phyloP scores from a whole-genome alignment of 495 filamentous ascomycete genomes.

The Xylaria palmicola region DNA sequence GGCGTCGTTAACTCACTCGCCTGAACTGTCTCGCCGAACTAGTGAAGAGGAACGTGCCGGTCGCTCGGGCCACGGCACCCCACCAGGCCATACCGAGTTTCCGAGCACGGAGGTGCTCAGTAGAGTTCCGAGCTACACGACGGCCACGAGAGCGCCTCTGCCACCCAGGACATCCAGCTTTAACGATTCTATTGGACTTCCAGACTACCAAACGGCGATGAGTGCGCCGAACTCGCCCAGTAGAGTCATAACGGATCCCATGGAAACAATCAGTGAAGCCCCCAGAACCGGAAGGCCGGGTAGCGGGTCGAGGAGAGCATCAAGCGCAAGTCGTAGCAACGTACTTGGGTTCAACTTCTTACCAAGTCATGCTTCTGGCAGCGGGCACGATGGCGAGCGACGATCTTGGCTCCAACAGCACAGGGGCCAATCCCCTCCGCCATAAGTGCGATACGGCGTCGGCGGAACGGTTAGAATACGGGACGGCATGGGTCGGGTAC shows the following conservation, averaged over 20 bases:
- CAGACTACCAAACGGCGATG: slow-evolving; percentile 44
- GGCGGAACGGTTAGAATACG: too few species aligned
- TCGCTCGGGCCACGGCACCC: slow-evolving; percentile 51
- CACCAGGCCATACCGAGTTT: slow-evolving; percentile 62
- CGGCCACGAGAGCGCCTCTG: slow-evolving; percentile 64
- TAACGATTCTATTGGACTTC: slow-evolving; percentile 28
- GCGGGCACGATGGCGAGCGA: slow-evolving; percentile 26
- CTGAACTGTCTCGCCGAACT: slow-evolving; percentile 54
- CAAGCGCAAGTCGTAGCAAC: slow-evolving; percentile 17
- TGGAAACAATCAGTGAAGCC: slow-evolving; percentile 32
- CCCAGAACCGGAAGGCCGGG: neutral
- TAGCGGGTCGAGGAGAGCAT: slow-evolving; percentile 21
- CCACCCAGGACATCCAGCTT: slow-evolving; percentile 33
- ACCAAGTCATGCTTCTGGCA: slow-evolving; percentile 22
- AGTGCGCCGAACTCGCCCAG: slow-evolving; percentile 38
- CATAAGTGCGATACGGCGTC: neutral
- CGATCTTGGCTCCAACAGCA: slow-evolving; percentile 26
- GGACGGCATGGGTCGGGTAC: neutral
- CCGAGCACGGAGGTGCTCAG: slow-evolving; percentile 62
- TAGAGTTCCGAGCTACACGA: slow-evolving; percentile 78
- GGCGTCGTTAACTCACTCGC: slow-evolving; percentile 32
- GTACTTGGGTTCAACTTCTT: slow-evolving; percentile 31
- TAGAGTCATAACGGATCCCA: slow-evolving; percentile 25
- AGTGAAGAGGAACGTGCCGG: slow-evolving; percentile 57
- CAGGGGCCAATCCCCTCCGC: slow-evolving; percentile 10